A percentile compares a stretch with the other conserved stretches of the same genome.
phyloP scores from a whole-genome alignment of 1,284 basidiomycete genomes.

The Trichosporon sp. region DNA sequence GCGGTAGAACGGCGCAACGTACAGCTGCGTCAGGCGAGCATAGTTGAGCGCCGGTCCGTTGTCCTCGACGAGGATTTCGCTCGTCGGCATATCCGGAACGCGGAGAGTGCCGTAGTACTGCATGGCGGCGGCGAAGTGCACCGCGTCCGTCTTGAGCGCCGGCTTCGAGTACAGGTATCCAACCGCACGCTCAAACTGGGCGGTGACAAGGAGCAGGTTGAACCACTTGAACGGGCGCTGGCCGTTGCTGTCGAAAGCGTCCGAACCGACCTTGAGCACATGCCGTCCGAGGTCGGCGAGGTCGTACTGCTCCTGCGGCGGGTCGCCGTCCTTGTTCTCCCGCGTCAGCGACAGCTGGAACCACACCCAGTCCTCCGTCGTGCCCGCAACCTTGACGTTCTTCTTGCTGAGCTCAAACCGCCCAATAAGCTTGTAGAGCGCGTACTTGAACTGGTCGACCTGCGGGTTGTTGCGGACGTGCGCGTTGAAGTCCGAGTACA shows the following conservation, averaged over 20 bases:
- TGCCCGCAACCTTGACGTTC: slow-evolving; percentile 82
- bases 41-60: slow-evolving; percentile 66
- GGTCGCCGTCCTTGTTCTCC: slow-evolving; percentile 70
- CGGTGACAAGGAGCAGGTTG: slow-evolving; percentile 84
- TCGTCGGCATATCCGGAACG: slow-evolving; percentile 72
- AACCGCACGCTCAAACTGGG: slow-evolving; percentile 91
- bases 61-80: slow-evolving; percentile 67
- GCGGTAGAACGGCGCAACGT: slow-evolving; percentile 86
- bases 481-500: slow-evolving; percentile 86
- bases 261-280: slow-evolving; percentile 82
- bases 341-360: slow-evolving; percentile 80
- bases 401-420: slow-evolving; percentile 82
- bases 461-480: slow-evolving; percentile 81
- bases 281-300: slow-evolving; percentile 78
- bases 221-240: slow-evolving; percentile 73
- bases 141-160: slow-evolving; percentile 88
- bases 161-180: slow-evolving; percentile 85
- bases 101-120: slow-evolving; percentile 92
- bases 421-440: slow-evolving; percentile 93
- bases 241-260: slow-evolving; percentile 85
- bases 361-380: slow-evolving; percentile 99
- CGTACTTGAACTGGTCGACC: slow-evolving; percentile 92
- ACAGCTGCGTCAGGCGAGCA: slow-evolving; percentile 85
- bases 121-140: slow-evolving; percentile 89
- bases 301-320: slow-evolving; percentile 63